Evolutionary conservation across 768 basidiomycete genomes (phyloP), one percentile per base, ranked within the genome.

Genomic region (Symmetrospora coprosmae): DNA sequence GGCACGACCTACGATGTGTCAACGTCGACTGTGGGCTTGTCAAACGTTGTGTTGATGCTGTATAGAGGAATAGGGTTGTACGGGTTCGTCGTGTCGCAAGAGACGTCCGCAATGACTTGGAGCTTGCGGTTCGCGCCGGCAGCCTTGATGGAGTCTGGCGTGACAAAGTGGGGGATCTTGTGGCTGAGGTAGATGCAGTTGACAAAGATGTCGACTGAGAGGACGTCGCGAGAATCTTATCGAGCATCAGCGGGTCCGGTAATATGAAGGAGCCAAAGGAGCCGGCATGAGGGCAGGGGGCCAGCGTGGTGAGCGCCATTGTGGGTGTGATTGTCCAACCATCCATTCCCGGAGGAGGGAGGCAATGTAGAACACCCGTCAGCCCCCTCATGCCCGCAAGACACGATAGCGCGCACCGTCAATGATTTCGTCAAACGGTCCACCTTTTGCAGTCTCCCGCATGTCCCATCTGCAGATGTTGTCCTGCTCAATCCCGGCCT

Each of bases 121-220:
- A 99, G 73, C 59, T 78, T 77, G 62, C 94, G 78, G 17, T 74
- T 67, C 55, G 75, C 73, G 25, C 90, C 88, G 13, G 85, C 86
- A 21, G 77, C 77, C n/a, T 73, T 73, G 65, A 94, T 84, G 61
- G 81, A 80, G 40, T 85, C 80, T 27, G 74, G 71, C 3, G 82
- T 82, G 47, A 94, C 62, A 73, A 96, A 97, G n/a, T 82, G 75
- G 0, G 88, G 87, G 55, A 92, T 89, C 62, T 77, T 72, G 17
- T 82, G 80, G n/a, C 81, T 82, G 50, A 99, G 83, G 73, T 97
- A 97, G 72, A 99, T 99, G 79, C 94, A 97, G 76, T 99, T 99
- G 78, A 97, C 82, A 70, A 99, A 96, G 68, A 99, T 82, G 75
- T 99, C 92, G 64, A 89, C 92, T 77, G 63, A 14, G 13, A 37